Evolutionary conservation across 305 asterid genomes (phyloP), one percentile per base, ranked within the genome.

Genomic region (Fraxinus dipetala): DNA sequence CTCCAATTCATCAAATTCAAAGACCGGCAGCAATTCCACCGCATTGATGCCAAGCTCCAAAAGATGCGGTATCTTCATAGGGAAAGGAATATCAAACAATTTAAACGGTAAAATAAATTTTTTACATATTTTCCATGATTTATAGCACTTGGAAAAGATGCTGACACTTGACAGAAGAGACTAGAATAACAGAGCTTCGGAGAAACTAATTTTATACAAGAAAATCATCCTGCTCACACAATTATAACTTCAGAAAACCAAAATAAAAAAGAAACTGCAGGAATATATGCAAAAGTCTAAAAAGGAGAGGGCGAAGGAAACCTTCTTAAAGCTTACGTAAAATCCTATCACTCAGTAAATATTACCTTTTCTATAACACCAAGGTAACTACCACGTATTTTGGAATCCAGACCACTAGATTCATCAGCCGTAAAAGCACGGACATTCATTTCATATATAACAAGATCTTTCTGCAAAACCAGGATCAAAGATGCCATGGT

Each of bases 1-100:
- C 84, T 96, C 99, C 90, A 96, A 80, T 86, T 96, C 99, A 87
- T 96, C 98, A 90, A 91, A 96, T 93, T 96, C 99, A 86, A 94
- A 94, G 83, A 92, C 91, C 51, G 99, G 99, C 81, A 96, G 85
- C 81, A 96, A 87, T 84, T 96, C 98, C 79, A 96, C 97, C 43
- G 97, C 97, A 88, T 96, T 94, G 77, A 96, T 84, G 75, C 99
- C 99, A 54, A 96, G 99, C 93, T 92, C 99, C 87, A 94, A 78
- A 84, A 96, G 99, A 86, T 96, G 94, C 8, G 98, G 98, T 87
- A 96, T 94, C 99, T 96, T 86, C 87, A 84, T 85, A 82, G 80
- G 43, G 76, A 83, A 84, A 85, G 30, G 81, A 63, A 72, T 78
- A 78, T 77, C 80, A 88, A 77, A 72, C 56, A 69, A 77, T 75